A percentile compares a stretch with the other conserved stretches of the same genome.
These are phyloP conservation scores for Pueraria montana DNA, from an alignment of 306 rosid genomes.

Conservation along the genomic window DNA sequence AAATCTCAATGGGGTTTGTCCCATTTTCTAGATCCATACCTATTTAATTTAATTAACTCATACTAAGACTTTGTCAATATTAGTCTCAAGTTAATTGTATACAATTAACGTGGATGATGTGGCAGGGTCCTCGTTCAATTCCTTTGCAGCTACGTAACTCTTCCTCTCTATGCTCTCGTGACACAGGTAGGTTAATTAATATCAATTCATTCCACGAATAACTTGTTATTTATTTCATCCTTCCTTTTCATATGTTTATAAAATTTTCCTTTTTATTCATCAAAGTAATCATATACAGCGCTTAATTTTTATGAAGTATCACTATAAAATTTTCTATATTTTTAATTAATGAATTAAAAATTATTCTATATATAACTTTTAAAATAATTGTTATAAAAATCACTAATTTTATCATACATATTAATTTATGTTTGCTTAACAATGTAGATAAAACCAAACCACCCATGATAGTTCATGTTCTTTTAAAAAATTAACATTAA, in stretches of 20 bases:
- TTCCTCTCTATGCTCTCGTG: conserved; percentile 22
- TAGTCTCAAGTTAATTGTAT: background rate
- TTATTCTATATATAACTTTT: too few relatives aligned
- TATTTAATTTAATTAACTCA: background rate
- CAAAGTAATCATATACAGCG: too few relatives aligned
- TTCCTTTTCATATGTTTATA: too few relatives aligned
- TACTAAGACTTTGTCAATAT: background rate
- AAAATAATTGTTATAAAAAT: too few relatives aligned
- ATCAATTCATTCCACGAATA: too few relatives aligned
- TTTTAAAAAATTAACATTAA: background rate
- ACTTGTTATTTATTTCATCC: background rate
- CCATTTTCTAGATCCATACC: background rate
- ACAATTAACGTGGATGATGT: background rate
- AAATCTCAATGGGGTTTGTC: conserved; percentile 15
- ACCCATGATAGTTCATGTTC: background rate
- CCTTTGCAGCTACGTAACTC: conserved; percentile 22
- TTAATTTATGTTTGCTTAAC: too few relatives aligned
- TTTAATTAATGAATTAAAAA: too few relatives aligned
- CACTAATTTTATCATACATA: too few relatives aligned
- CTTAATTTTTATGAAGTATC: too few relatives aligned
- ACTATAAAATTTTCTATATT: too few relatives aligned
- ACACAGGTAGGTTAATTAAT: conserved; percentile 1
- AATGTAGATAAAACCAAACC: background rate
- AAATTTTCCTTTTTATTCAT: too few relatives aligned
- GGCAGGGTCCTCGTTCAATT: conserved; percentile 15